Conservation (phyloP, 192 early-diverging fungal genomes). For the Bifiguratus adelaidae region DNA sequence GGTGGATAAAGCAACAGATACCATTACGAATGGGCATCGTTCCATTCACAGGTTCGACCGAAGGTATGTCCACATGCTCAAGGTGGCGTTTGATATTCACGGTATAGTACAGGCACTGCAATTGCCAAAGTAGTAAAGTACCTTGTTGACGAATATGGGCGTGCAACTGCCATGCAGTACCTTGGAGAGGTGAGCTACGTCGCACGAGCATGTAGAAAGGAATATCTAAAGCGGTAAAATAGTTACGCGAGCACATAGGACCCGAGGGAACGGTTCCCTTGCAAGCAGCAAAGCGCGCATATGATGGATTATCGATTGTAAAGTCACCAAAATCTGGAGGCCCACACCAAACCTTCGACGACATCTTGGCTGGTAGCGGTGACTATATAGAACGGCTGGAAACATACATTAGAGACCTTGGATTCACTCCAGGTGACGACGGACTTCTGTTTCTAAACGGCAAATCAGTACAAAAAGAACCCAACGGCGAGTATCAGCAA, state of each 20-base stretch:
- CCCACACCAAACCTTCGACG: conserved; percentile 1
- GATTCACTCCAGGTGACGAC: conserved; percentile 2
- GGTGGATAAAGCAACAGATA: conserved; percentile 53
- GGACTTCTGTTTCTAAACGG: conserved; percentile 74
- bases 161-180: conserved; percentile 14
- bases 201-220: not conserved
- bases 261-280: not conserved
- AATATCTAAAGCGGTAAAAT: not conserved
- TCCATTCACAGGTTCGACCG: conserved; percentile 41
- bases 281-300: not conserved
- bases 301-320: not conserved
- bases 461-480: conserved; percentile 17
- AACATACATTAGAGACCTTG: conserved; percentile 9
- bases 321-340: conserved; percentile 1
- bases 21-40: conserved; percentile 85
- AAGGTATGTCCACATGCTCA: conserved; percentile 10
- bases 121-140: conserved; percentile 24
- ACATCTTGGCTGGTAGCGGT: conserved; percentile 4
- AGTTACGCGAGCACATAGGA: not conserved
- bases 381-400: conserved; percentile 3
- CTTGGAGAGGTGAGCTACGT: conserved; percentile 14
- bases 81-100: not conserved
- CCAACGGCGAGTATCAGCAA: conserved; percentile 6
- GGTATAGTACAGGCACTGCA: conserved; percentile 16
- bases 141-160: conserved; percentile 18